Evolutionary conservation across 331 rosid species (phyloP).

Genomic region (Telfairia occidentalis): DNA sequence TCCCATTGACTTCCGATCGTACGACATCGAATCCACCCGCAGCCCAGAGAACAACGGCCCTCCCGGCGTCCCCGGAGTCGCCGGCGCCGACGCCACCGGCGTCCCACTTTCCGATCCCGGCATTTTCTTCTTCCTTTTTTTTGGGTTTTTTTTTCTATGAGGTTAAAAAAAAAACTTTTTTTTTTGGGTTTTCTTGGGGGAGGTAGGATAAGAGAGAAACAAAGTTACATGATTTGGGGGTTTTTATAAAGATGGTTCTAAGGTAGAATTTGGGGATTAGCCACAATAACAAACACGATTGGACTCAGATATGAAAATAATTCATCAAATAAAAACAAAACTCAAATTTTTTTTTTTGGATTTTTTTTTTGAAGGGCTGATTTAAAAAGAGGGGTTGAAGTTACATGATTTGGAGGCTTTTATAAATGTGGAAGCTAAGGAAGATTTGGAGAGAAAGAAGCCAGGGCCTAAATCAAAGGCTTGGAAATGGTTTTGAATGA

Average conservation of each 20-base stretch:
- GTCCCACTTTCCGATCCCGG: constrained; percentile 49
- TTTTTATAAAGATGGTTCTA: neutral
- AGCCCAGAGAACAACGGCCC: constrained; percentile 55
- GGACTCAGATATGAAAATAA: neutral
- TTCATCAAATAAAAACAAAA: neutral
- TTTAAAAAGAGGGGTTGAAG: neutral
- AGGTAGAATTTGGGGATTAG: neutral
- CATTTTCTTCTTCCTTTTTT: constrained; percentile 22
- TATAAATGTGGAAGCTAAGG: constrained; percentile 27
- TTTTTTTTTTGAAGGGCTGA: neutral
- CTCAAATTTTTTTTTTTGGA: neutral
- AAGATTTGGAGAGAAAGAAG: constrained; percentile 2
- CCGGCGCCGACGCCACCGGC: constrained; percentile 53
- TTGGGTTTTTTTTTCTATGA: neutral
- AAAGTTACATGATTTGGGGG: neutral
- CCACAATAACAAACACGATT: neutral
- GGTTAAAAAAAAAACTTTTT: neutral
- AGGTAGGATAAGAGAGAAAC: neutral
- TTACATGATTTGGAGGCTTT: constrained; percentile 32
- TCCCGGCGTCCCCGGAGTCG: constrained; percentile 81
- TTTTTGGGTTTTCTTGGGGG: neutral
- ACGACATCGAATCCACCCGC: constrained; percentile 58
- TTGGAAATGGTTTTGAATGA: neutral
- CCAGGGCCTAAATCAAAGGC: constrained; percentile 13
- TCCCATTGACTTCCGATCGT: constrained; percentile 60